These are phyloP conservation scores for Neoconidiobolus thromboides DNA, from an alignment of 371 early-diverging fungal species.

Conservation along the genomic window DNA sequence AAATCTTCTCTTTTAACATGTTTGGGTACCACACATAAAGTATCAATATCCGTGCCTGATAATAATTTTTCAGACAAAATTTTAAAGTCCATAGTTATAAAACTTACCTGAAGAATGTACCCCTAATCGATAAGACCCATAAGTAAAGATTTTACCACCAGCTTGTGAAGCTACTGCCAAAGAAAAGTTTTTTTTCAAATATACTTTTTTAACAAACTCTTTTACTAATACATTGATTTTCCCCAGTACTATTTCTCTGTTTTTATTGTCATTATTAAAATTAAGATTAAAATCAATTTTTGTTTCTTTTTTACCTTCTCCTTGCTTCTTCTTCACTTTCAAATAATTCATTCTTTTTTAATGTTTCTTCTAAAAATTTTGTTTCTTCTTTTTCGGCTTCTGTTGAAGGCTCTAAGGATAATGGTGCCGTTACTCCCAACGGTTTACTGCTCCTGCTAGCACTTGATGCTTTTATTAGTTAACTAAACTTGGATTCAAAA, in stretches of 20 bases:
- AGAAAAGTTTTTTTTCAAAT: constrained; percentile 41
- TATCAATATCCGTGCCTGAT: constrained; percentile 96
- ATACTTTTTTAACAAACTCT: constrained; percentile 67
- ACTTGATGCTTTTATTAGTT: background rate
- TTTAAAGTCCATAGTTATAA: background rate
- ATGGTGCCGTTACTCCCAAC: constrained; percentile 20
- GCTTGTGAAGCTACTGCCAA: constrained; percentile 66
- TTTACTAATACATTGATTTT: constrained; percentile 71
- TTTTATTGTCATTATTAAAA: background rate
- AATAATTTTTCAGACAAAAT: background rate
- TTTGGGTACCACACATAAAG: constrained; percentile 91
- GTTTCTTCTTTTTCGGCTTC: constrained; percentile 25
- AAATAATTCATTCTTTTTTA: constrained; percentile 31
- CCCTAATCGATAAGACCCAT: constrained; percentile 97
- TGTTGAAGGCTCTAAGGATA: constrained; percentile 20
- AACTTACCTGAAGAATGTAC: constrained; percentile 77
- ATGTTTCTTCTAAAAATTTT: constrained; percentile 21
- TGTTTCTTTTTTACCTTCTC: constrained; percentile 7
- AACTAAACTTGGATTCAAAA: no score
- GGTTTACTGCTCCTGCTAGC: constrained; percentile 3
- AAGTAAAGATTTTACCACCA: constrained; percentile 97
- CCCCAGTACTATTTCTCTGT: constrained; percentile 69
- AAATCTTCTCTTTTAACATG: constrained; percentile 93
- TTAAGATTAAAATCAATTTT: background rate
- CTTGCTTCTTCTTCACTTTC: constrained; percentile 34